A percentile compares a stretch with the other conserved stretches of the same genome.
Conservation (phyloP, 108 stramenopile genomes). For the Fragilariopsis cylindrus region DNA sequence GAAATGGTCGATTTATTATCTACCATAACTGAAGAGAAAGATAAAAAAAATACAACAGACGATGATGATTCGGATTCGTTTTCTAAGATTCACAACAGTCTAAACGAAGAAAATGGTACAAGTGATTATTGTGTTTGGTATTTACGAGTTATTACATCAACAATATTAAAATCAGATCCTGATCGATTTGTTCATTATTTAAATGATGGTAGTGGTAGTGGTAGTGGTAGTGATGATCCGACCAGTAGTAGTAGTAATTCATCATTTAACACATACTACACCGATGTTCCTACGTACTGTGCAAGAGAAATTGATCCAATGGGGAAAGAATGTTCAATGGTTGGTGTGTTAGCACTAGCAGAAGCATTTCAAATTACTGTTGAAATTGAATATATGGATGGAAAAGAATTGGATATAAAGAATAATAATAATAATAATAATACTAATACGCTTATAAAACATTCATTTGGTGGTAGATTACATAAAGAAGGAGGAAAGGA, state of each 20-base stretch:
- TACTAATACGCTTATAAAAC: constrained; percentile 26
- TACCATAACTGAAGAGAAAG: constrained; percentile 30
- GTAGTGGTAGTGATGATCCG: neutral
- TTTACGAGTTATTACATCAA: constrained; percentile 72
- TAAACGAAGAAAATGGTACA: constrained; percentile 70
- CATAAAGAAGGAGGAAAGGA: neutral
- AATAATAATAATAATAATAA: neutral
- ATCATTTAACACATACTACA: neutral
- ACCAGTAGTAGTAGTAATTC: neutral
- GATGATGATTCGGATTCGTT: neutral
- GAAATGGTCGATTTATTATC: constrained; percentile 64
- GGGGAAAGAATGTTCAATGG: constrained; percentile 79
- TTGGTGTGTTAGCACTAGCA: constrained; percentile 77
- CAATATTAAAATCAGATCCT: constrained; percentile 70
- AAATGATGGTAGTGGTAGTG: constrained; percentile 19
- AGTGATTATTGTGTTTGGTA: constrained; percentile 89
- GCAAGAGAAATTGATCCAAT: constrained; percentile 74
- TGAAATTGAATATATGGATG: constrained; percentile 81
- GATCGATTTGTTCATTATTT: constrained; percentile 71
- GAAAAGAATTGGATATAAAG: constrained; percentile 40
- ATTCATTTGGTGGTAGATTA: constrained; percentile 44
- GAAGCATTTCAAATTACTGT: constrained; percentile 73
- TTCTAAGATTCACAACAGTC: constrained; percentile 33
- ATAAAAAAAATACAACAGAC: neutral
- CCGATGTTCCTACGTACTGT: constrained; percentile 67